phyloP scores from a whole-genome alignment of 495 filamentous ascomycete species.

The Lasiosphaeria miniovina region DNA sequence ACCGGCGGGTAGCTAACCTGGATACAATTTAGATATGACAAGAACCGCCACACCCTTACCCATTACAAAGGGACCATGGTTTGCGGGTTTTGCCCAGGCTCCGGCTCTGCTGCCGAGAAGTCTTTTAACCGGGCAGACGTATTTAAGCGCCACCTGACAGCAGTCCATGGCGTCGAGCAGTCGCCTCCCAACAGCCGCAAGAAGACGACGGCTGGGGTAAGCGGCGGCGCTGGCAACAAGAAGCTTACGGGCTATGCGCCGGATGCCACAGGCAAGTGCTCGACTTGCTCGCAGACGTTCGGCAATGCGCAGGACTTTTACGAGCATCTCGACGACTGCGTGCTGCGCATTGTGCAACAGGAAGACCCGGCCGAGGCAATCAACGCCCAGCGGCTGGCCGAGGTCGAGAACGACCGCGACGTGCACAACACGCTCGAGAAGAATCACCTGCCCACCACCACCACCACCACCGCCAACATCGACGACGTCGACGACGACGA shows the following conservation, averaged over 20 bases:
- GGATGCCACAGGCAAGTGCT: constrained; percentile 89
- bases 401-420: constrained; percentile 77
- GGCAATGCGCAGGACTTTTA: constrained; percentile 96
- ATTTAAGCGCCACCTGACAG: constrained; percentile 95
- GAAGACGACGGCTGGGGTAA: constrained; percentile 50
- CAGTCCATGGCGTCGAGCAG: constrained; percentile 93
- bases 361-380: constrained; percentile 94
- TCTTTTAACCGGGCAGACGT: constrained; percentile 98
- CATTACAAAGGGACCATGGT: constrained; percentile 99
- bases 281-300: constrained; percentile 89
- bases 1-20: background rate
- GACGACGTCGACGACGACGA: constrained; percentile 64
- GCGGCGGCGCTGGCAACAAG: constrained; percentile 41
- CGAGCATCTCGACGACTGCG: constrained; percentile 98
- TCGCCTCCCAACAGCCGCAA: constrained; percentile 94
- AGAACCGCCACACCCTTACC: constrained; percentile 94
- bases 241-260: constrained; percentile 62
- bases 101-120: constrained; percentile 91
- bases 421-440: constrained; percentile 82
- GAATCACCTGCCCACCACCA: constrained; percentile 64
- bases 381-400: constrained; percentile 81
- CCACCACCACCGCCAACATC: constrained; percentile 53
- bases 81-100: constrained; percentile 94
- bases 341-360: constrained; percentile 94
- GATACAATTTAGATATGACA: constrained; percentile 63